Percentiles rank a stretch among this genome's conserved stretches.
Evolutionary conservation across 1,284 basidiomycete species (phyloP).

Genomic region (Ustilago tritici): DNA sequence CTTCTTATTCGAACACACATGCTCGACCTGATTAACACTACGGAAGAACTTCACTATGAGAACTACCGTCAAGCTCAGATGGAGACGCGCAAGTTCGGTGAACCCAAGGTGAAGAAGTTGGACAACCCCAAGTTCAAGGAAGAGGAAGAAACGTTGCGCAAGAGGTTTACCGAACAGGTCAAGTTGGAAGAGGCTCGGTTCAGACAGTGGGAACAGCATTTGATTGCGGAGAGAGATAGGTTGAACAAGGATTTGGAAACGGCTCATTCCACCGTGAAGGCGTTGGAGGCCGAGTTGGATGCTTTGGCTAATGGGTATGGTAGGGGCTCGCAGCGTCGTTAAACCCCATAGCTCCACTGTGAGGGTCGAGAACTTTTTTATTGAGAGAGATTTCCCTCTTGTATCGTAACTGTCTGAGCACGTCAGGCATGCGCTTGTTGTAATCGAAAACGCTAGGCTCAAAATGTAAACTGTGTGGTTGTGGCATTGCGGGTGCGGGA

Average conservation of each 20-base stretch:
- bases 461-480: neutral
- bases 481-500: neutral
- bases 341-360: neutral
- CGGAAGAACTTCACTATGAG: constrained; percentile 97
- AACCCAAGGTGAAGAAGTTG: constrained; percentile 97
- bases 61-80: constrained; percentile 98
- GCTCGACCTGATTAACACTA: constrained; percentile 95
- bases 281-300: constrained; percentile 64
- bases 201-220: constrained; percentile 99
- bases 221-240: constrained; percentile 72
- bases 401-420: neutral
- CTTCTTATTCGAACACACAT: constrained; percentile 98
- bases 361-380: neutral
- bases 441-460: neutral
- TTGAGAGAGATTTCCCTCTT: neutral
- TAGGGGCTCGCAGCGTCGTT: constrained; percentile 55
- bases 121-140: constrained; percentile 99
- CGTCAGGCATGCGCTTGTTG: neutral
- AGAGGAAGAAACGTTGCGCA: constrained; percentile 94
- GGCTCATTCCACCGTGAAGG: constrained; percentile 67
- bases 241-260: constrained; percentile 69
- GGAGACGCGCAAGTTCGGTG: constrained; percentile 99
- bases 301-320: constrained; percentile 60
- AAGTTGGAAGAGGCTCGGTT: constrained; percentile 98
- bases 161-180: constrained; percentile 99